These are phyloP conservation scores for Erythrobasidium hasegawianum DNA, from an alignment of 1,284 basidiomycete genomes.

Conservation along the genomic window DNA sequence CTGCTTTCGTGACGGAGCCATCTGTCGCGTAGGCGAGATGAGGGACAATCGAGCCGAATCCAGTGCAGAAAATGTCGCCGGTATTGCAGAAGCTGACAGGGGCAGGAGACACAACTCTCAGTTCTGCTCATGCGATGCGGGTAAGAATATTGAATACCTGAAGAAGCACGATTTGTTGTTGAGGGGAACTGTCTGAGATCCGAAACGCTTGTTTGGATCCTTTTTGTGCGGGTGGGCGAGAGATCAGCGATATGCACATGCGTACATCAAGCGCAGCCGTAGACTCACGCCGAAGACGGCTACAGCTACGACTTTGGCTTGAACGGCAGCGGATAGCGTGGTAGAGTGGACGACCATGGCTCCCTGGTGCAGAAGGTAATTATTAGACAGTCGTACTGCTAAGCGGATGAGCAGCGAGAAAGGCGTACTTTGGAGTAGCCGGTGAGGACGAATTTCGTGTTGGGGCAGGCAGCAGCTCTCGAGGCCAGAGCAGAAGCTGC, in stretches of 20 bases:
- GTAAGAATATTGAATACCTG: too few relatives aligned
- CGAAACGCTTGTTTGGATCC: constrained; percentile 18
- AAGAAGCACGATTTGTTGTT: constrained; percentile 10
- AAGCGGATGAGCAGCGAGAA: too few relatives aligned
- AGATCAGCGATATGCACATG: too few relatives aligned
- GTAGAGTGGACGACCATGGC: constrained; percentile 22
- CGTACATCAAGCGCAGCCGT: neutral
- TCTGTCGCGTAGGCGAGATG: constrained; percentile 28
- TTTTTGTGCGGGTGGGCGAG: too few relatives aligned
- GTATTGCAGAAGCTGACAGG: constrained; percentile 14
- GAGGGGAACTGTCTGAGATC: constrained; percentile 6
- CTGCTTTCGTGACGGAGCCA: constrained; percentile 13
- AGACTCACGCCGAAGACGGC: constrained; percentile 17
- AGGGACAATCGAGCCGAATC: neutral
- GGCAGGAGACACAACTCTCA: neutral
- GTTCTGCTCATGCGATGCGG: too few relatives aligned
- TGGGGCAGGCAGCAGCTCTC: constrained; percentile 17
- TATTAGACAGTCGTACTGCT: too few relatives aligned
- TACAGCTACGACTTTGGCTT: constrained; percentile 12
- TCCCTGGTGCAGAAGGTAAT: constrained; percentile 7
- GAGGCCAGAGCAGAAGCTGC: constrained; percentile 7
- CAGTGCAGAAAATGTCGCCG: constrained; percentile 20
- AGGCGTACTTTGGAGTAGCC: constrained; percentile 17
- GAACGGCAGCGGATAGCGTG: constrained; percentile 13
- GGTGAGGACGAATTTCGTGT: constrained; percentile 26